These are phyloP conservation scores for Globisporangium spinosum DNA, from an alignment of 352 stramenopile genomes.

Conservation along the genomic window DNA sequence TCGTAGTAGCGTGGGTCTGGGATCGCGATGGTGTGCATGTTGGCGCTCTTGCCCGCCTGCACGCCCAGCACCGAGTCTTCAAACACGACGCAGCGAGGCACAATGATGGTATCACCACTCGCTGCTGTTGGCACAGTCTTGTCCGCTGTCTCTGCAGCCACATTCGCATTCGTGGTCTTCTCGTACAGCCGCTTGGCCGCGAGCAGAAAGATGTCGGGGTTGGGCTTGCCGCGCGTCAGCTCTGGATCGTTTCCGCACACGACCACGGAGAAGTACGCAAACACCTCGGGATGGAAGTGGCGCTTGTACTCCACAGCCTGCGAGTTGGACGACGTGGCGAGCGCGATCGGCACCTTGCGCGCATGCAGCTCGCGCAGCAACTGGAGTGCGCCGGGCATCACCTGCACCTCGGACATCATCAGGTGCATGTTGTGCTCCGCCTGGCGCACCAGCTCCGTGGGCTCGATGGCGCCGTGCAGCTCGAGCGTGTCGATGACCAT, in stretches of 20 bases:
- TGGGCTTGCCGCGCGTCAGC: slow-evolving; percentile 69
- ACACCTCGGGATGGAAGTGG: slow-evolving; percentile 64
- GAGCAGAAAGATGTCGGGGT: slow-evolving; percentile 77
- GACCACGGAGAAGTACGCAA: slow-evolving; percentile 69
- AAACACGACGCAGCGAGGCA: slow-evolving; percentile 63
- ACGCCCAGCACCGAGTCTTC: slow-evolving; percentile 76
- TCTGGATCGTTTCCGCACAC: slow-evolving; percentile 71
- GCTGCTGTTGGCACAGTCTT: neutral
- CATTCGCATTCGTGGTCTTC: slow-evolving; percentile 24
- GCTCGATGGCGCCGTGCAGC: slow-evolving; percentile 37
- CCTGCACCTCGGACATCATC: slow-evolving; percentile 48
- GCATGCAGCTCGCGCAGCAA: slow-evolving; percentile 44
- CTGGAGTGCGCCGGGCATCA: slow-evolving; percentile 52
- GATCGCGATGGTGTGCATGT: slow-evolving; percentile 73
- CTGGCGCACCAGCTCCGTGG: slow-evolving; percentile 50
- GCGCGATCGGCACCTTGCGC: slow-evolving; percentile 49
- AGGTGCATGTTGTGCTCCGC: slow-evolving; percentile 58
- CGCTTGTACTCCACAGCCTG: slow-evolving; percentile 66
- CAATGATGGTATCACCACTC: slow-evolving; percentile 15
- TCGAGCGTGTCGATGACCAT: slow-evolving; percentile 62
- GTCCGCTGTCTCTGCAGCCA: neutral
- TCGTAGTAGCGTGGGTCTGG: slow-evolving; percentile 66
- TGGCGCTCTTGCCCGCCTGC: slow-evolving; percentile 50
- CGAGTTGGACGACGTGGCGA: slow-evolving; percentile 69
- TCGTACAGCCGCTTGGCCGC: slow-evolving; percentile 53